phyloP scores from a whole-genome alignment of 2,329 filamentous ascomycete genomes.

The Cryphonectria carpinicola region DNA sequence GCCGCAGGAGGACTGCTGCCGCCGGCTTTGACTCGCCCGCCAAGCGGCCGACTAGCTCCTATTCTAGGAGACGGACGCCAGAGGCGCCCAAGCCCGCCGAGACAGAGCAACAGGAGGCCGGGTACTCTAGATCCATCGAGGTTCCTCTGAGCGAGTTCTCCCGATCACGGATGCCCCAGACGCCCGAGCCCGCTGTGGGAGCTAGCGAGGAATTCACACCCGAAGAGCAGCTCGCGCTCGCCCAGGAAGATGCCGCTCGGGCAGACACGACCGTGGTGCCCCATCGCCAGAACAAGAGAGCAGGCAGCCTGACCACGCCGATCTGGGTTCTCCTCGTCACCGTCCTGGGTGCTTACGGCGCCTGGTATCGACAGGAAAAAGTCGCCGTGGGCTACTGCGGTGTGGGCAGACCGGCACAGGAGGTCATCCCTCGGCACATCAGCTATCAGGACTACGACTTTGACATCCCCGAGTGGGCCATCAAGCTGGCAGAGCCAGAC shows the following conservation, averaged over 20 bases:
- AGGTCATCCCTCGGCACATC: constrained; percentile 52
- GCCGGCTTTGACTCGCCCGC: constrained; percentile 43
- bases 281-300: constrained; percentile 45
- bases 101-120: constrained; percentile 50
- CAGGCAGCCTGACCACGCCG: constrained; percentile 60
- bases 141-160: constrained; percentile 51
- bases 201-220: constrained; percentile 92
- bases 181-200: constrained; percentile 52
- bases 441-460: constrained; percentile 46
- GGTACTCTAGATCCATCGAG: constrained; percentile 62
- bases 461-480: constrained; percentile 73
- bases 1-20: constrained; percentile 51
- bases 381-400: constrained; percentile 95
- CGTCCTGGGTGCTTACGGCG: constrained; percentile 71
- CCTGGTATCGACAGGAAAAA: constrained; percentile 93
- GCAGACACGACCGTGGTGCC: constrained; percentile 53
- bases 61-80: constrained; percentile 48
- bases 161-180: constrained; percentile 41
- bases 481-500: constrained; percentile 71
- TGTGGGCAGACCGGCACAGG: constrained; percentile 66
- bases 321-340: constrained; percentile 73
- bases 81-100: constrained; percentile 53
- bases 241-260: constrained; percentile 66
- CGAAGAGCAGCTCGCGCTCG: constrained; percentile 81
- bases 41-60: constrained; percentile 46